Conservation (phyloP, 176 grass and related monocot genomes). For the Aegilops speltoides region DNA sequence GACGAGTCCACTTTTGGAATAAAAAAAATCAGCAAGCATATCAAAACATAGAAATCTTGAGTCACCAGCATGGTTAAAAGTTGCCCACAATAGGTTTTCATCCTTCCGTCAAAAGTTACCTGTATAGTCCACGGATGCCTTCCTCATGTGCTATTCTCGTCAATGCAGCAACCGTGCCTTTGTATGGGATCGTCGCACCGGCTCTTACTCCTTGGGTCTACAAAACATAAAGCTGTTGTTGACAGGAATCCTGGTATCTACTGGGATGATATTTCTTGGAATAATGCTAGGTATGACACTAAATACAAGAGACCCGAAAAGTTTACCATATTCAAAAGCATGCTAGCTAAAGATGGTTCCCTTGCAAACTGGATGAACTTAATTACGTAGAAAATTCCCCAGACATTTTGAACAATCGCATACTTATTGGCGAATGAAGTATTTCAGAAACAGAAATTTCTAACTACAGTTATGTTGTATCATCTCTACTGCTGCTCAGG, state of each 20-base stretch:
- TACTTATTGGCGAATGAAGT: not conserved
- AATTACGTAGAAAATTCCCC: not conserved
- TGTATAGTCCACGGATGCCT: conserved; percentile 89
- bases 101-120: conserved; percentile 37
- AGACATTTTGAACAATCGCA: not conserved
- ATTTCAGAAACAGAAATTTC: not conserved
- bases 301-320: not conserved
- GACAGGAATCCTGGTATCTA: not conserved
- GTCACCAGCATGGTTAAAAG: not conserved
- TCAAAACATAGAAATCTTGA: conserved; percentile 29
- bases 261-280: not conserved
- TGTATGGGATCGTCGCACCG: conserved; percentile 60
- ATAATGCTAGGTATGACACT: not conserved
- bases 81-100: not conserved
- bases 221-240: conserved; percentile 12
- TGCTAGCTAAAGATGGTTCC: not conserved
- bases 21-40: conserved; percentile 15
- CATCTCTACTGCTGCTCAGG: not conserved
- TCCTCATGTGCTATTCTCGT: conserved; percentile 82
- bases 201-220: conserved; percentile 80
- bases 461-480: conserved; percentile 4
- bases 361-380: not conserved
- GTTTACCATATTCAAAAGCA: conserved; percentile 1
- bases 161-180: conserved; percentile 71
- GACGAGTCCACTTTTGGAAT: conserved; percentile 65